Conservation (phyloP, 225 moss, liverwort and hornwort genomes). For the Polytrichum commune region DNA sequence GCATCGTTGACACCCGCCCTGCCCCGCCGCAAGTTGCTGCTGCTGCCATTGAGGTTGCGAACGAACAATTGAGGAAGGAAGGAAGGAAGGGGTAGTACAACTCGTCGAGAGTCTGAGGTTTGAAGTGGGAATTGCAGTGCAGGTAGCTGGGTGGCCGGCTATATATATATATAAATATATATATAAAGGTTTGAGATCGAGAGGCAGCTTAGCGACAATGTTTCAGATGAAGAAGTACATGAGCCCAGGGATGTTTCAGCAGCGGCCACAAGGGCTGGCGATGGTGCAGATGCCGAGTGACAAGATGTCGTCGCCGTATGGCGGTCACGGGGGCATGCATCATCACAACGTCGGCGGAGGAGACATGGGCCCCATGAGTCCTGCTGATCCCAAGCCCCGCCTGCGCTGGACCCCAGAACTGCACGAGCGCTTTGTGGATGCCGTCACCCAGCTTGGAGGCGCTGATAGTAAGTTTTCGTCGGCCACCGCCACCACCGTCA, state of each 20-base stretch:
- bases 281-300: constrained; percentile 13
- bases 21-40: background rate
- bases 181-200: background rate
- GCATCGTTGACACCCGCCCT: no score
- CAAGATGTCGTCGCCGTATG: constrained; percentile 37
- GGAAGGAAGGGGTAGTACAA: background rate
- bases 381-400: constrained; percentile 46
- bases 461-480: constrained; percentile 46
- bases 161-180: no score
- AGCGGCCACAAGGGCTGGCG: constrained; percentile 20
- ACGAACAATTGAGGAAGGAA: background rate
- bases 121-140: background rate
- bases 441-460: constrained; percentile 55
- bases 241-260: constrained; percentile 44
- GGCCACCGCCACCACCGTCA: background rate
- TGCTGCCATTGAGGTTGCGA: background rate
- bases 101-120: background rate
- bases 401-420: constrained; percentile 58
- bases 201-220: constrained; percentile 24
- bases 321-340: constrained; percentile 25
- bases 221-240: constrained; percentile 60
- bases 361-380: constrained; percentile 26
- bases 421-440: constrained; percentile 58
- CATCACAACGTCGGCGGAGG: background rate
- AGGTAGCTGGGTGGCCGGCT: no score